Evolutionary conservation across 805 yeast genomes (phyloP), one percentile per base, ranked within the genome.

Genomic region (Myxozyma nipponensis): DNA sequence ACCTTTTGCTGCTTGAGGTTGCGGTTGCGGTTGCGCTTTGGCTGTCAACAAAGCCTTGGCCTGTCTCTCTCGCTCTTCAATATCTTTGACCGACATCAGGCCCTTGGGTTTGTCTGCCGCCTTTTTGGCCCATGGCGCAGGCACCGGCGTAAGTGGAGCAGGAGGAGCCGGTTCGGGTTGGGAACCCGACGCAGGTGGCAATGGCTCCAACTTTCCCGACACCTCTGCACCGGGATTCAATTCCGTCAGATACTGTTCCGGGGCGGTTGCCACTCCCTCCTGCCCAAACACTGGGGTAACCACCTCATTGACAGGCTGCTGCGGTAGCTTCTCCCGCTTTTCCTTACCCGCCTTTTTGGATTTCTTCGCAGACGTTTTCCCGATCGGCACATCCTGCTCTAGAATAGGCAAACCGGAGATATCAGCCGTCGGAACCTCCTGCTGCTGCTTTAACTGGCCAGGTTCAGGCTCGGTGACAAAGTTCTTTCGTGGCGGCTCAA

Each of bases 21-120:
- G 7, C 17, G n/a, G 38, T 37, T 25, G 23, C 18, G 49, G 49
- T 9, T 44, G 36, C 19, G 52, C 51, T 35, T 39, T 57, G 23
- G 60, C 58, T 41, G 54, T 45, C 36, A 49, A 52, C 38, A 46
- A 49, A 32, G 46, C 43, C 49, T 56, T 52, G 18, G 51, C 58
- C 19, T 46, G 45, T 46, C 53, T 52, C 47, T 57, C 70, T 38
- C 63, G 58, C 47, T 64, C 67, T 42, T 66, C 69, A 41, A 66
- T 64, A 40, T 66, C 70, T 13, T 59, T 60, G 35, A 66, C 52
- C 1, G 68, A 61, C n/a, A n/a, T n/a, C 21, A 42, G 17, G 13
- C 54, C 28, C 38, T 54, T 54, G 23, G 42, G 43, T 36, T 54
- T 54, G n/a, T 43, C 50, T 19, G 47, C 42, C 15, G 49, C 44